A percentile compares a stretch with the other conserved stretches of the same genome.
phyloP scores from a whole-genome alignment of 306 rosid species.

The Sesbania bispinosa region DNA sequence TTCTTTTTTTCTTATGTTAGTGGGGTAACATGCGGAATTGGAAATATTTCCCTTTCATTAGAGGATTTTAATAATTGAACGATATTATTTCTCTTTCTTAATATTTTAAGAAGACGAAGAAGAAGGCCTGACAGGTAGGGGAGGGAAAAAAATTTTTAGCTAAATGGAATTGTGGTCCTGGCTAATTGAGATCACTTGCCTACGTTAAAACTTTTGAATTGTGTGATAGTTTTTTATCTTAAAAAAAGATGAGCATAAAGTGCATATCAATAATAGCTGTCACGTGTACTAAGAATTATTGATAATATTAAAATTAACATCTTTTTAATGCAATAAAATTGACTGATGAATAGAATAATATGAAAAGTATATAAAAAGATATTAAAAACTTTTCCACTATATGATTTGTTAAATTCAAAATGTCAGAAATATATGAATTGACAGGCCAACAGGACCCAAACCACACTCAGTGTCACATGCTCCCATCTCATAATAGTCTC shows the following conservation, averaged over 20 bases:
- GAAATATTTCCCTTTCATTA: constrained; percentile 22
- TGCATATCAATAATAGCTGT: constrained; percentile 26
- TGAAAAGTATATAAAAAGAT: not conserved
- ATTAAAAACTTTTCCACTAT: not conserved
- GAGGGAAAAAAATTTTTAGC: too few relatives aligned
- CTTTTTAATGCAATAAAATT: not conserved
- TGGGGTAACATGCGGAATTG: too few relatives aligned
- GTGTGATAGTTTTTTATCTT: not conserved
- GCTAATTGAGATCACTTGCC: constrained; percentile 1
- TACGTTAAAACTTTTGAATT: constrained; percentile 23
- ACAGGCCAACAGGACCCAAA: constrained; percentile 37
- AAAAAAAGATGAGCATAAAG: not conserved
- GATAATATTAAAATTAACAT: constrained; percentile 10
- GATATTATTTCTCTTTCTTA: not conserved
- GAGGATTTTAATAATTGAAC: constrained; percentile 25
- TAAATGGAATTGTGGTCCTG: not conserved
- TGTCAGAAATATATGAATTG: constrained; percentile 28
- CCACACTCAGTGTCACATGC: constrained; percentile 48
- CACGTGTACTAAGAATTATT: constrained; percentile 50
- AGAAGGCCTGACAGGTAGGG: not conserved
- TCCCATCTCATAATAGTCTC: not conserved
- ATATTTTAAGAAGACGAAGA: not conserved
- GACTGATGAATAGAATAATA: not conserved
- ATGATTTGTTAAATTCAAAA: not conserved
- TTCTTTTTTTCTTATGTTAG: not conserved